phyloP scores from a whole-genome alignment of 148 eudicot species.

The Chenopodium berlandieri region DNA sequence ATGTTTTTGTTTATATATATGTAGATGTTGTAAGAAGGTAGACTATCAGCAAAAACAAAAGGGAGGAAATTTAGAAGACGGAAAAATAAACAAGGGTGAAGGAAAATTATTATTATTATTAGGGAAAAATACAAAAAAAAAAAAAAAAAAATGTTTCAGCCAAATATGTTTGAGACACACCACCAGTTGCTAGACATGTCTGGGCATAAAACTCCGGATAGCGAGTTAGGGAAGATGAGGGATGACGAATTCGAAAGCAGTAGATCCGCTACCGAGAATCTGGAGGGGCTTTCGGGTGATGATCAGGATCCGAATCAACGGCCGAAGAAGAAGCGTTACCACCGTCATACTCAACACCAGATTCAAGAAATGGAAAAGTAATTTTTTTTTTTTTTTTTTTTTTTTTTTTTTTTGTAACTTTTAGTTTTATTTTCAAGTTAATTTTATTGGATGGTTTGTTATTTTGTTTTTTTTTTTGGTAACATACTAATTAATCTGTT shows the following conservation, averaged over 20 bases:
- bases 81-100: not conserved
- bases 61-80: no score
- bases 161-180: constrained; percentile 71
- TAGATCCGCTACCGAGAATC: constrained; percentile 72
- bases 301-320: constrained; percentile 85
- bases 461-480: not conserved
- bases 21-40: not conserved
- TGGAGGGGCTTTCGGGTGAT: constrained; percentile 81
- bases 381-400: not conserved
- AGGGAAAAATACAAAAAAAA: not conserved
- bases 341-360: constrained; percentile 95
- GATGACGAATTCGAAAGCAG: constrained; percentile 82
- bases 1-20: constrained; percentile 5
- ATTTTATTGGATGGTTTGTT: not conserved
- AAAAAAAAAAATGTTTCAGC: constrained; percentile 50
- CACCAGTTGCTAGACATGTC: constrained; percentile 59
- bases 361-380: constrained; percentile 97
- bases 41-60: constrained; percentile 3
- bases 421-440: not conserved
- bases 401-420: no score
- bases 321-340: constrained; percentile 84
- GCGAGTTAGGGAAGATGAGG: constrained; percentile 58
- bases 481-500: not conserved
- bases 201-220: constrained; percentile 52
- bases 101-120: not conserved